Evolutionary conservation across 306 rosid genomes (phyloP), one percentile per base, ranked within the genome.

Genomic region (Vachellia pachyceras): DNA sequence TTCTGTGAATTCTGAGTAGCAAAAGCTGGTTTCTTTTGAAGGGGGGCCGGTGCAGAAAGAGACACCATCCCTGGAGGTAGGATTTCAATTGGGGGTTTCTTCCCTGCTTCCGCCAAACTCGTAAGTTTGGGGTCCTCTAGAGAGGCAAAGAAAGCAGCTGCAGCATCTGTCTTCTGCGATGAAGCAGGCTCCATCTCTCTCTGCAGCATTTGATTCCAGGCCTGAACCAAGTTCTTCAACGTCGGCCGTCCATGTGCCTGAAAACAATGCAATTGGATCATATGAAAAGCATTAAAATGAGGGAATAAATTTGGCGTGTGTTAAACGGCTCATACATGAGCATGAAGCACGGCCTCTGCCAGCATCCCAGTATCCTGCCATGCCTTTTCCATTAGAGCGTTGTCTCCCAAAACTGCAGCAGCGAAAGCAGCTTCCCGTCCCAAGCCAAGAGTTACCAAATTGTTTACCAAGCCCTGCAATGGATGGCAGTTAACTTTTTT

Each of bases 301-400:
- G 73, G 70, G 70, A 73, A 33, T 52, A 23, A 76, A 63, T 57
- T 36, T 10, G 77, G 3, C 64, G 66, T 75, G 61, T 68, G 49
- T 18, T 20, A 22, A 45, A 77, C 60, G 46, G 55, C 47, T 81
- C 87, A 49, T 92, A 93, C 99, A 63, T 96, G 98, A 82, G 99
- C 92, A 85, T 96, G 99, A 85, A 96, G 98, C 82, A 96, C 99
- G 65, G 99, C 98, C 84, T 96, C 99, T 5, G 98, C 99, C 35
- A 90, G 93, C 99, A 96, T 93, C 83, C 99, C 99, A 18, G 98
- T 96, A 70, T 96, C 99, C 86, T 93, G 99, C 98, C 98, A 96
- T 7, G 98, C 98, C 92, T 90, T 96, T 77, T 96, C 99, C 99
- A 96, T 96, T n/a, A 93, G 92, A 45, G 92, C 97, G 77, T 96